Evolutionary conservation across 2,329 filamentous ascomycete species (phyloP).

Genomic region (Ophiobolus disseminans): DNA sequence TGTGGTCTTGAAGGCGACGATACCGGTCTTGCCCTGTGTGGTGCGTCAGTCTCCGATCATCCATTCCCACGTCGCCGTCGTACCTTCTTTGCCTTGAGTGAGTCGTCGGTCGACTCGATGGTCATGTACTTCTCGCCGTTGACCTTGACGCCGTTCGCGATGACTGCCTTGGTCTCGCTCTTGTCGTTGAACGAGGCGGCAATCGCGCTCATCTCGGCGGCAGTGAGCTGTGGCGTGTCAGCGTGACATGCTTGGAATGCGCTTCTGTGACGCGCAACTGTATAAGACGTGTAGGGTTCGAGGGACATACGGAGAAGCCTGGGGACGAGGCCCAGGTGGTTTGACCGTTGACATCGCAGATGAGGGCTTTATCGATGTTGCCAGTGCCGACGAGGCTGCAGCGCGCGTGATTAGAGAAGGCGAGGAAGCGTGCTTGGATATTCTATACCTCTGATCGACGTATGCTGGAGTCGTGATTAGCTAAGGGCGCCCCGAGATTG

Average conservation of each 20-base stretch:
- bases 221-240: conserved; percentile 53
- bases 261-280: no score
- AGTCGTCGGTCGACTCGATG: conserved; percentile 76
- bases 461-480: conserved; percentile 47
- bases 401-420: conserved; percentile 21
- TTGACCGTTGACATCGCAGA: conserved; percentile 57
- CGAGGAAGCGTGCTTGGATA: not conserved
- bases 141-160: conserved; percentile 76
- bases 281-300: not conserved
- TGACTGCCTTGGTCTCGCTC: conserved; percentile 69
- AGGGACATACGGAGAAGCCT: conserved; percentile 75
- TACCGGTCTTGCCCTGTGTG: conserved; percentile 77
- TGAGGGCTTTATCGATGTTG: conserved; percentile 58
- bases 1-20: conserved; percentile 84
- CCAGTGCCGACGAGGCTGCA: conserved; percentile 52
- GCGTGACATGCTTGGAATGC: no score
- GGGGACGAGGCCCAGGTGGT: conserved; percentile 80
- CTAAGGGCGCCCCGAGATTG: conserved; percentile 5
- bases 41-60: conserved; percentile 15
- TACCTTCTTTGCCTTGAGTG: conserved; percentile 88
- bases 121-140: conserved; percentile 79
- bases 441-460: conserved; percentile 49
- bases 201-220: conserved; percentile 63
- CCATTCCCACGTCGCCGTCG: no score
- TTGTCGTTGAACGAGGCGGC: conserved; percentile 61